These are phyloP conservation scores for Alternaria sp. DNA, from an alignment of 2,329 filamentous ascomycete species.

Conservation along the genomic window DNA sequence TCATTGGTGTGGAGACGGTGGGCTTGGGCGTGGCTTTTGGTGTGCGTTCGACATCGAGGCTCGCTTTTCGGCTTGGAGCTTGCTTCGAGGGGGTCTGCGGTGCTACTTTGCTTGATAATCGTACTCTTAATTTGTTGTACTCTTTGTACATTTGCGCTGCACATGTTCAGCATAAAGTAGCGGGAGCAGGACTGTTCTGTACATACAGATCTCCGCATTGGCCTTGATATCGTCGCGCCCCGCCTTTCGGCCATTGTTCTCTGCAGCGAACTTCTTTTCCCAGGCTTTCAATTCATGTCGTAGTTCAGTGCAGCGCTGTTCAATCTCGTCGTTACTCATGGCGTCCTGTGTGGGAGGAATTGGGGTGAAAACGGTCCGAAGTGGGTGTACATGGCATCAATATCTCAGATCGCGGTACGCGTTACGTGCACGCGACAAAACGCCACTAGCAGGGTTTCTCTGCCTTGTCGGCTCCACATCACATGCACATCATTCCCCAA, in stretches of 20 bases:
- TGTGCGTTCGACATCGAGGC: slow-evolving; percentile 36
- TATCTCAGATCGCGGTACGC: slow-evolving; percentile 43
- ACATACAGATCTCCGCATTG: slow-evolving; percentile 73
- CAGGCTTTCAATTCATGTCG: slow-evolving; percentile 76
- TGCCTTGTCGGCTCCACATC: slow-evolving; percentile 33
- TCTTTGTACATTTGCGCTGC: slow-evolving; percentile 77
- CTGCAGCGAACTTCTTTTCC: slow-evolving; percentile 72
- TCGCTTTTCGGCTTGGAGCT: slow-evolving; percentile 31
- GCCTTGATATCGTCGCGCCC: slow-evolving; percentile 78
- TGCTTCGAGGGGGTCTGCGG: slow-evolving; percentile 48
- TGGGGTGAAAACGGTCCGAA: slow-evolving; percentile 17
- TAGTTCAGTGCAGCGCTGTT: slow-evolving; percentile 85
- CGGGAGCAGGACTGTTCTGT: slow-evolving; percentile 11
- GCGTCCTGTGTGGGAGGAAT: slow-evolving; percentile 23
- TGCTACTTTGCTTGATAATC: slow-evolving; percentile 37
- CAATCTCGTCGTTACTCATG: slow-evolving; percentile 42
- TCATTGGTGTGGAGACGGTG: slow-evolving; percentile 40
- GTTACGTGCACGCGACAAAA: slow-evolving; percentile 37
- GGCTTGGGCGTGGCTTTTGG: slow-evolving; percentile 36
- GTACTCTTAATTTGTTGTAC: slow-evolving; percentile 69
- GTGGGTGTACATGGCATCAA: slow-evolving; percentile 29
- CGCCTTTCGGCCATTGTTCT: slow-evolving; percentile 73
- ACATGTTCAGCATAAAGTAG: slow-evolving; percentile 21
- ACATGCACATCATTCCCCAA: slow-evolving; percentile 14
- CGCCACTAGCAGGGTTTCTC: slow-evolving; percentile 29